phyloP scores from a whole-genome alignment of 108 stramenopile genomes.

The Cyclotella atomus region DNA sequence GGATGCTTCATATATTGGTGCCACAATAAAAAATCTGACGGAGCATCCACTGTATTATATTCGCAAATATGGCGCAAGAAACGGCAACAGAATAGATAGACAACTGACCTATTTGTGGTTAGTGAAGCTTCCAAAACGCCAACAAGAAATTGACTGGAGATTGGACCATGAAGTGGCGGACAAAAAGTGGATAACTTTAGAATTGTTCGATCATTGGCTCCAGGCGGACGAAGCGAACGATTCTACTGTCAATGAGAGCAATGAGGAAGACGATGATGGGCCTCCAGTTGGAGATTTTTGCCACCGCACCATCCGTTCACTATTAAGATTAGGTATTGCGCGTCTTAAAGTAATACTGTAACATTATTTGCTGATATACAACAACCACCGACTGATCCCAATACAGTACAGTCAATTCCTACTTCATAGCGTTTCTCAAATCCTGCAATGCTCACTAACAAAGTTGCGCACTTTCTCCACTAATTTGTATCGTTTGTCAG shows the following conservation, averaged over 20 bases:
- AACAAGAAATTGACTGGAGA: constrained; percentile 29
- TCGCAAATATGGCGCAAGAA: constrained; percentile 45
- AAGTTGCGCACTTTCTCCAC: constrained; percentile 58
- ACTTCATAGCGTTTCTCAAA: neutral
- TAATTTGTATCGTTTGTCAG: constrained; percentile 71
- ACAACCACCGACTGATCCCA: too few relatives aligned
- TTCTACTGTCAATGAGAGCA: neutral
- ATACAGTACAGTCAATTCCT: neutral
- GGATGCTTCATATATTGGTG: neutral
- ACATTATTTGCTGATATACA: too few relatives aligned
- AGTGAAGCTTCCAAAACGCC: constrained; percentile 22
- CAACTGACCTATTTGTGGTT: constrained; percentile 52
- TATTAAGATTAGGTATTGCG: constrained; percentile 26
- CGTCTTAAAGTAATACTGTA: constrained; percentile 18
- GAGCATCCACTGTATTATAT: constrained; percentile 49
- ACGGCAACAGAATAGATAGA: constrained; percentile 46
- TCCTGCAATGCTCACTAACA: constrained; percentile 15
- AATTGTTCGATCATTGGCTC: constrained; percentile 32
- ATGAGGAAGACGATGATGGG: constrained; percentile 35
- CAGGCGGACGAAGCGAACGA: constrained; percentile 24
- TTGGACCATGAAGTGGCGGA: constrained; percentile 51
- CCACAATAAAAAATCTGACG: constrained; percentile 40
- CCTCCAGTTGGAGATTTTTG: constrained; percentile 47
- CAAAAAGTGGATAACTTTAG: constrained; percentile 46
- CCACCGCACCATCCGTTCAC: constrained; percentile 43